Evolutionary conservation across 495 filamentous ascomycete species (phyloP).

Genomic region (Bombardia bombarda): DNA sequence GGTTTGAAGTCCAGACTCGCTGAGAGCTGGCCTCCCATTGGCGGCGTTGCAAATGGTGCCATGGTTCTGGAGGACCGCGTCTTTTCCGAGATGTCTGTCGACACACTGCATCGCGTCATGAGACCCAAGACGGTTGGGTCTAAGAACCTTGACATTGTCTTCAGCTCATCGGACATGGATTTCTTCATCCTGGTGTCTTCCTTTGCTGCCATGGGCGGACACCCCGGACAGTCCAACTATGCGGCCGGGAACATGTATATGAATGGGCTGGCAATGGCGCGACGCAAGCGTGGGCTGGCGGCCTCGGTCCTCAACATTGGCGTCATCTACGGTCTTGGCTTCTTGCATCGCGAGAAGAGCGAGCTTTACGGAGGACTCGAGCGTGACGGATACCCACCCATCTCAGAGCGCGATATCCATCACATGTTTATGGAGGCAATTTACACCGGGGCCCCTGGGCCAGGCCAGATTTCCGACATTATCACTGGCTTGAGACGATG

Average conservation of each 20-base stretch:
- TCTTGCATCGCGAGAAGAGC: slow-evolving; percentile 41
- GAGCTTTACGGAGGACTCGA: slow-evolving; percentile 31
- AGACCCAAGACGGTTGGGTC: slow-evolving; percentile 38
- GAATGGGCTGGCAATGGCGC: slow-evolving; percentile 33
- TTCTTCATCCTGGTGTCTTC: slow-evolving; percentile 46
- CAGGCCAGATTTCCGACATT: slow-evolving; percentile 19
- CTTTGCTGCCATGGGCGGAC: slow-evolving; percentile 38
- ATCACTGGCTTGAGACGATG: slow-evolving; percentile 34
- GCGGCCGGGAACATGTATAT: slow-evolving; percentile 50
- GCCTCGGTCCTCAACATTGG: slow-evolving; percentile 49
- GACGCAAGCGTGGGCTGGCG: slow-evolving; percentile 23
- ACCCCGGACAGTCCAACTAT: slow-evolving; percentile 46
- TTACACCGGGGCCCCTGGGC: slow-evolving; percentile 23
- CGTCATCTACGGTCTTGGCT: slow-evolving; percentile 49
- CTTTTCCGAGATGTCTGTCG: slow-evolving; percentile 39
- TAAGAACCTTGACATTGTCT: slow-evolving; percentile 29
- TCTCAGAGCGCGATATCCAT: slow-evolving; percentile 53
- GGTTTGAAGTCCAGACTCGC: slow-evolving; percentile 21
- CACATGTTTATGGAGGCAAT: slow-evolving; percentile 55
- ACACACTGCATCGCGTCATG: slow-evolving; percentile 31
- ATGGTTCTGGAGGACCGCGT: slow-evolving; percentile 46
- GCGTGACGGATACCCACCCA: slow-evolving; percentile 40
- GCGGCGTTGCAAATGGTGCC: slow-evolving; percentile 44
- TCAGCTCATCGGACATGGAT: slow-evolving; percentile 25
- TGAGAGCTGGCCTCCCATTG: slow-evolving; percentile 26